phyloP scores from a whole-genome alignment of 257 asterid genomes.

The Misopates orontium region DNA sequence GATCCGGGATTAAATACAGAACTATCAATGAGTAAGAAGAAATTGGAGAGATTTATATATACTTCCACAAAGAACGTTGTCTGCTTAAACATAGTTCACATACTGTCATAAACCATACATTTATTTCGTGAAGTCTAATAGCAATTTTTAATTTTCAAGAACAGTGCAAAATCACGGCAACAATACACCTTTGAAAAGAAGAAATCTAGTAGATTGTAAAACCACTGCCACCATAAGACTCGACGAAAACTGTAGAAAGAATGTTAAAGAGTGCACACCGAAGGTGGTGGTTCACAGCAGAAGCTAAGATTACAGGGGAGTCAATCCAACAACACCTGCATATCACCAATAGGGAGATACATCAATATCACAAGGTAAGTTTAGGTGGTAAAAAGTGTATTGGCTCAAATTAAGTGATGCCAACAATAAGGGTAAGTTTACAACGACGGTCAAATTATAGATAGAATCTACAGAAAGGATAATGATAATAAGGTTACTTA shows the following conservation, averaged over 20 bases:
- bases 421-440: too few relatives aligned
- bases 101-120: conserved; percentile 9
- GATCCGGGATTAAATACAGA: background rate
- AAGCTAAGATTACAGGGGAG: conserved; percentile 51
- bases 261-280: conserved; percentile 20
- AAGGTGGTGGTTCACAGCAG: conserved; percentile 8
- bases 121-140: conserved; percentile 5
- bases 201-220: conserved; percentile 24
- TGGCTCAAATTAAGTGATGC: too few relatives aligned
- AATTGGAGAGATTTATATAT: background rate
- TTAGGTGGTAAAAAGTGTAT: too few relatives aligned
- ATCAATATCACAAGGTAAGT: background rate
- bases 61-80: background rate
- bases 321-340: conserved; percentile 86
- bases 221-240: conserved; percentile 29
- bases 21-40: conserved; percentile 3
- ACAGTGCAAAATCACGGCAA: too few relatives aligned
- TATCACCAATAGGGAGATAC: conserved; percentile 19
- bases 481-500: background rate
- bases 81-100: background rate
- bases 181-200: background rate
- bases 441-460: too few relatives aligned
- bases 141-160: too few relatives aligned
- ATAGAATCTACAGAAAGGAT: background rate
- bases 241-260: conserved; percentile 29